phyloP scores from a whole-genome alignment of 768 basidiomycete genomes.

The Paxillus involutus region DNA sequence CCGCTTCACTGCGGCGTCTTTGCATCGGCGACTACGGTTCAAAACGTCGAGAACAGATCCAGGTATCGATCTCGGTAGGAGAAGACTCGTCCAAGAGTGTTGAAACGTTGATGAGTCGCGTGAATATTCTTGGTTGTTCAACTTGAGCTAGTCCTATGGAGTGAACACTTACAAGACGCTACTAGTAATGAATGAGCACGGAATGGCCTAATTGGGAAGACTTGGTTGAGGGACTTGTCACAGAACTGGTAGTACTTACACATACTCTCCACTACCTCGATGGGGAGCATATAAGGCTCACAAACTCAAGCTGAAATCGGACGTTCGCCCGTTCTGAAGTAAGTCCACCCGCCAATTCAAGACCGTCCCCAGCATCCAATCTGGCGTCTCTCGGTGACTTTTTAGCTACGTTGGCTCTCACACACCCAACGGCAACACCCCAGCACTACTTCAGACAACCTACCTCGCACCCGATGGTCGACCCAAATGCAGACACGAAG shows the following conservation, averaged over 20 bases:
- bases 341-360: background rate
- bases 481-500: slow-evolving; percentile 43
- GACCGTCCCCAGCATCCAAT: background rate
- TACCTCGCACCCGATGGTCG: slow-evolving; percentile 13
- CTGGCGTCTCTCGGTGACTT: slow-evolving; percentile 26
- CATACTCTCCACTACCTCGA: background rate
- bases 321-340: background rate
- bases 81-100: background rate
- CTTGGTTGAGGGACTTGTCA: background rate
- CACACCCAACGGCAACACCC: background rate
- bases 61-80: background rate
- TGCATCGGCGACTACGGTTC: slow-evolving; percentile 16
- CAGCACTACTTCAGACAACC: background rate
- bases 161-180: no score
- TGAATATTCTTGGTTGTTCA: background rate
- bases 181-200: background rate
- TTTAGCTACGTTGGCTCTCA: slow-evolving; percentile 13
- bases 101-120: background rate
- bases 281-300: background rate
- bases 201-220: slow-evolving; percentile 9
- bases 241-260: background rate
- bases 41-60: background rate
- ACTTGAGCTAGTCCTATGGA: background rate
- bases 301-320: background rate
- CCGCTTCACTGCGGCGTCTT: slow-evolving; percentile 32